Base-by-base conservation (phyloP, 305 asterid genomes). In the Solanum hybrid region DNA sequence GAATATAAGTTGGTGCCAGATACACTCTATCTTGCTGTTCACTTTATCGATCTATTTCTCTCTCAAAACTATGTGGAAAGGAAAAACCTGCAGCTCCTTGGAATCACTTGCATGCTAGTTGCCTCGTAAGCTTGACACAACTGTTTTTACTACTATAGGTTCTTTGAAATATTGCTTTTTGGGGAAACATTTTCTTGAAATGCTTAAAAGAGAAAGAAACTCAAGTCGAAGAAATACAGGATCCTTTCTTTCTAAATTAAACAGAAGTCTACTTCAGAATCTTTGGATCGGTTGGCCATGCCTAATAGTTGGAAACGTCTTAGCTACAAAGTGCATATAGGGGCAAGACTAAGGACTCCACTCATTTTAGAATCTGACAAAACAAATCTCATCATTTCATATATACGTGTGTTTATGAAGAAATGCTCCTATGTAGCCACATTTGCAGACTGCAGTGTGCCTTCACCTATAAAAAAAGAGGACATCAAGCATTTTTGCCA, bases 101-200 rank as follows among this genome's bases (percentile, higher is more conserved):
- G 98, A 26, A 95, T 96, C 36, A 93, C 98, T 90, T 94, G 98
- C 91, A 90, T 96, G 97, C 93, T 95, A 93, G 93, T 97, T 90
- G 98, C 99, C 79, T 93, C 99, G 98, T 96, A 95, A 95, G 98
- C 88, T 32, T 51, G 7, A 12, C 22, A 22, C 51, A 20, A 56
- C 76, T 85, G 76, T 31, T 85, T 85, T 20, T 32, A 85, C 76
- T 56, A 85, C 88, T 56, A 56, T 32, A 56, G 46, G 88, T 89
- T 78, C 35, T 36, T 51, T 42, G 72, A 56, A 38, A 85, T 85
- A 56, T 31, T 85, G 35, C 46, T 85, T 85, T 84, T 7, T 56
- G 31, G 88, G 7, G n/a, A 60, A 85, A 6, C 32, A 56, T 60
- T 85, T 56, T 85, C 76, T 32, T 85, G 76, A 85, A 85, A 56